Evolutionary conservation across 148 eudicot genomes (phyloP), one percentile per base, ranked within the genome.

Genomic region (Salicornia ramosissima): DNA sequence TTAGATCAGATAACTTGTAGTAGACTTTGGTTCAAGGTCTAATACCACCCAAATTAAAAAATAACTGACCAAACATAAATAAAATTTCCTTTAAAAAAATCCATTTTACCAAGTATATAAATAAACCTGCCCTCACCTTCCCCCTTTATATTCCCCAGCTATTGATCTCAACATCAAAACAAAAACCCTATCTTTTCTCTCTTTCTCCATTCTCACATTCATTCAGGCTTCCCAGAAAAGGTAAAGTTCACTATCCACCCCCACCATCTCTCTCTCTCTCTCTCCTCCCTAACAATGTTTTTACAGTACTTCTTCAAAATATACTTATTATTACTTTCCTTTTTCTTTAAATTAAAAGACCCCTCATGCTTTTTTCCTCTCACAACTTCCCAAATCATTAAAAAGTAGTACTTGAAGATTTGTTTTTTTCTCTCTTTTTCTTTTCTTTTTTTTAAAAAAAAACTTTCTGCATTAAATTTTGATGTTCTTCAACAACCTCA

Each of bases 141-240:
- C 46, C 46, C 46, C 71, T 71, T 71, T 71, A 65, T 57, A 71
- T 33, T 36, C 67, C 75, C 43, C 36, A 50, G n/a, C n/a, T n/a
- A n/a, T n/a, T n/a, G n/a, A 59, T 71, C 57, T 31, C 39, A 69
- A 72, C 72, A 67, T 50, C 69, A 71, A 50, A 55, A 49, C 81
- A 78, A 73, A 64, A 70, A 25, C 66, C 64, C 22, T 24, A 56
- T 46, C 21, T 36, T 29, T 51, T 71, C 68, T 74, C 72, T 63
- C 60, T 39, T 65, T 49, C 51, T 11, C 64, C 59, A 34, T 22
- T 33, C 22, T 26, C 26, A 36, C 70, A 1, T 13, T 53, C 70
- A 55, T 53, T 12, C 5, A 70, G 26, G 33, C 40, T 11, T 16
- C 51, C 72, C 55, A 52, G 10, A 55, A 18, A 33, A 55, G 39